phyloP scores from a whole-genome alignment of 495 filamentous ascomycete species.

The Penicillium bialowiezense region DNA sequence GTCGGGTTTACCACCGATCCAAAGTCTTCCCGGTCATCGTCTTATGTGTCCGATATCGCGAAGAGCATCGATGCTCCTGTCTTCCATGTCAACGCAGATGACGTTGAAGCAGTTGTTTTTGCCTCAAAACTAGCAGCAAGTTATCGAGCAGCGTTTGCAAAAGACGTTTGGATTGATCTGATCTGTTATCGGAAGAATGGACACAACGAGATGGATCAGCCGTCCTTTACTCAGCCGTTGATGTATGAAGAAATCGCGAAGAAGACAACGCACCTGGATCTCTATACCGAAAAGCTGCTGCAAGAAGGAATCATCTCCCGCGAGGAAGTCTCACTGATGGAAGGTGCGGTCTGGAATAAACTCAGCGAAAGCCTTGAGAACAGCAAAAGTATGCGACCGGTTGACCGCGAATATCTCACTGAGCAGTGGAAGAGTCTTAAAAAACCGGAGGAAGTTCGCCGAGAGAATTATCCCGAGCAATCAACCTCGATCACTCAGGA shows the following conservation, averaged over 20 bases:
- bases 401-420: background rate
- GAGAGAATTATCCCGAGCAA: background rate
- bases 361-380: background rate
- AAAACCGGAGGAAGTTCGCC: background rate
- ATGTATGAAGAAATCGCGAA: conserved; percentile 97
- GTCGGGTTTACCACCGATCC: conserved; percentile 99
- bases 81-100: conserved; percentile 98
- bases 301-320: conserved; percentile 91
- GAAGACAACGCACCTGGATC: conserved; percentile 76
- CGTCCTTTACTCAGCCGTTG: conserved; percentile 98
- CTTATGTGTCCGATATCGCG: conserved; percentile 98
- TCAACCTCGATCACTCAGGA: background rate
- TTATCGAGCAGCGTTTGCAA: conserved; percentile 96
- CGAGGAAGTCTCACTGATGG: conserved; percentile 67
- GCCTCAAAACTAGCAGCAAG: conserved; percentile 95
- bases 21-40: conserved; percentile 91
- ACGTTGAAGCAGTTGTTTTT: conserved; percentile 97
- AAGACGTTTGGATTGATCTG: conserved; percentile 94
- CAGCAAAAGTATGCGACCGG: background rate
- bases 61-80: conserved; percentile 97
- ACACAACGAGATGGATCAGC: conserved; percentile 99
- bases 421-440: background rate
- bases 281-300: conserved; percentile 83
- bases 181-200: conserved; percentile 99
- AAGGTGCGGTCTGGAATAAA: background rate